These are phyloP conservation scores for Allantophomopsis lycopodina DNA, from an alignment of 2,329 filamentous ascomycete genomes.

Conservation along the genomic window DNA sequence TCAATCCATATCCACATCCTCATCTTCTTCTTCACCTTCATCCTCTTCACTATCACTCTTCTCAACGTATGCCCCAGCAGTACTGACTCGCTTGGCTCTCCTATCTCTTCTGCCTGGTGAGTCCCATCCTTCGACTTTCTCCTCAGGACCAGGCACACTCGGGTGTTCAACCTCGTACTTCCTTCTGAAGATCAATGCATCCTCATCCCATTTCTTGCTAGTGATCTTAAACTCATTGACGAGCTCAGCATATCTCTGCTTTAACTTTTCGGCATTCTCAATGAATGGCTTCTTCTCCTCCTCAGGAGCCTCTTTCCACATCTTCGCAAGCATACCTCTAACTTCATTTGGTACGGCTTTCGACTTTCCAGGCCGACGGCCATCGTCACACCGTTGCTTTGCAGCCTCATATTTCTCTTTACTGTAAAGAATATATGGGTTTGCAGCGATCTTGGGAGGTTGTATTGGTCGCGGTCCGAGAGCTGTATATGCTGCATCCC, in stretches of 20 bases:
- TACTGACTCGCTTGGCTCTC: constrained; percentile 16
- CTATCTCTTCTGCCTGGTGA: constrained; percentile 17
- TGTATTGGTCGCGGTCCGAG: constrained; percentile 65
- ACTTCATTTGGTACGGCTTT: constrained; percentile 67
- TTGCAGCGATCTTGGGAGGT: constrained; percentile 62
- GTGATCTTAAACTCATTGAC: constrained; percentile 45
- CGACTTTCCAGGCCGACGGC: constrained; percentile 47
- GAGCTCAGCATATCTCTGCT: constrained; percentile 45
- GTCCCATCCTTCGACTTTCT: constrained; percentile 7
- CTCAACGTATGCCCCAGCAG: too few species aligned
- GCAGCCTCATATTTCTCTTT: constrained; percentile 60
- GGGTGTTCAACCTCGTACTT: constrained; percentile 40
- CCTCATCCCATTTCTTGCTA: constrained; percentile 59
- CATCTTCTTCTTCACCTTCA: too few species aligned
- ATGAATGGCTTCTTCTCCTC: constrained; percentile 68
- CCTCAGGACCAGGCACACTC: constrained; percentile 21
- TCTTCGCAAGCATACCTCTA: constrained; percentile 70
- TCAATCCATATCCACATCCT: too few species aligned
- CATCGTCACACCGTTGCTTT: constrained; percentile 46
- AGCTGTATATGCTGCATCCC: constrained; percentile 33
- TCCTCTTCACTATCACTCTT: too few species aligned
- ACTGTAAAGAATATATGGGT: constrained; percentile 82
- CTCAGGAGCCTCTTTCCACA: constrained; percentile 70
- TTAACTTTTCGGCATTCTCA: constrained; percentile 58
- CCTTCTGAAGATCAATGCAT: constrained; percentile 38